Evolutionary conservation across 164 flowering plant genomes (phyloP), one percentile per base, ranked within the genome.

Genomic region (Macadamia tetraphylla): DNA sequence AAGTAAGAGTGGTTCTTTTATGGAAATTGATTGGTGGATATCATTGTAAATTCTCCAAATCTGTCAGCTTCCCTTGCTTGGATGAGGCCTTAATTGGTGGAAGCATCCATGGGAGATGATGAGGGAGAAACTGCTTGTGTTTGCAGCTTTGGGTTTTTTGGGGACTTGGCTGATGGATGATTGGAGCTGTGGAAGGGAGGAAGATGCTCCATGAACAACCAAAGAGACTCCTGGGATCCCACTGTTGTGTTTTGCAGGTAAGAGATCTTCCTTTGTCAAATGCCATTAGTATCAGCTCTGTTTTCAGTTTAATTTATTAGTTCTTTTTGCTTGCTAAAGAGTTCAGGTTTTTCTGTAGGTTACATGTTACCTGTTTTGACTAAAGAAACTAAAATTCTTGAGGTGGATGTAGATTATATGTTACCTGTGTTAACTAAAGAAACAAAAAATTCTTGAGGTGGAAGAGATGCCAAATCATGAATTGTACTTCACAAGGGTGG

Each of bases 191-290:
- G 67, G 49, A 62, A 63, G 56, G 66, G 60, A 66, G 56, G 77
- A 76, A 70, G 71, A 72, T 80, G 76, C 66, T 79, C 70, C 71
- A 74, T 74, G 80, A 81, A 35, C 72, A 66, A 72, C 65, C 44
- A 4, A 64, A 46, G 30, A 31, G 56, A 60, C 55, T 23, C 58
- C 53, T 35, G 57, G 67, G 40, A 62, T 70, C 71, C 53, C 62
- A 56, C 60, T 55, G 46, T 58, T 18, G 58, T 44, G 65, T 42
- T n/a, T 68, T 23, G 64, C 80, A 80, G 83, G 86, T 82, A 17
- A 9, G 5, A 12, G 6, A 65, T 59, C 17, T 40, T 44, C 31
- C 29, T 10, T 5, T 14, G 58, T 51, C 32, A 32, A 12, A 31
- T 60, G 32, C 57, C 29, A 13, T 18, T 6, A 18, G 10, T 14